Evolutionary conservation across 2,329 filamentous ascomycete genomes (phyloP), one percentile per base, ranked within the genome.

Genomic region (Sporothrix sp.): DNA sequence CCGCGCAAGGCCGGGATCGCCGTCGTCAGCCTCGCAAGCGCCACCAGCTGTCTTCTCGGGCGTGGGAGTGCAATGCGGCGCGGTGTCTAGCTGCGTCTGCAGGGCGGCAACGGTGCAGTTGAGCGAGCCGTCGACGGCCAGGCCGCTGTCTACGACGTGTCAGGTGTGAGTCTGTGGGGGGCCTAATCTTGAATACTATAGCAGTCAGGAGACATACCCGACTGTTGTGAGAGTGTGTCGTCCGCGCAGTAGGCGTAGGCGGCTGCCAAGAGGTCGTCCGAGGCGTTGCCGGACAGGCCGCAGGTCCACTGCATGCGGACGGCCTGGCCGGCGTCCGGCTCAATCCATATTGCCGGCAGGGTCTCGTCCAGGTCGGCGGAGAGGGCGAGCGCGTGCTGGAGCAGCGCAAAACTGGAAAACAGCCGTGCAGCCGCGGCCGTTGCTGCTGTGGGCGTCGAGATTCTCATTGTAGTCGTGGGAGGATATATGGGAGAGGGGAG

Each of bases 31-130:
- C 38, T 43, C 33, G 16, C 48, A 52, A 30, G 42, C 37, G 16
- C n/a, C n/a, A 4, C 43, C 23, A 2, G 44, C 32, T 13, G 21
- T 27, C 23, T 43, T 52, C n/a, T n/a, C n/a, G 44, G 48, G 44
- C 5, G 45, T 39, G 8, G 51, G 37, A 1, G 44, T 21, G 33
- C 51, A 53, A 3, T 53, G 48, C 20, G 48, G 32, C 9, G 52
- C 40, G 16, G 30, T 39, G 7, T 47, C 28, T 13, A 53, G 48
- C 20, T 48, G 36, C 27, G 52, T 28, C n/a, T 42, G n/a, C 10
- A 43, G 48, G 10, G 51, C 43, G 42, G 25, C 21, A 20, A 53
- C 44, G 32, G 42, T 51, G 48, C 52, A 53, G 48, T 45, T 43
- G 43, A 53, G 51, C 3, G 18, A 27, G 30, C 52, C 52, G 9